A percentile compares a stretch with the other conserved stretches of the same genome.
Conservation (phyloP, 148 eudicot genomes). For the Nepenthes gracilis region DNA sequence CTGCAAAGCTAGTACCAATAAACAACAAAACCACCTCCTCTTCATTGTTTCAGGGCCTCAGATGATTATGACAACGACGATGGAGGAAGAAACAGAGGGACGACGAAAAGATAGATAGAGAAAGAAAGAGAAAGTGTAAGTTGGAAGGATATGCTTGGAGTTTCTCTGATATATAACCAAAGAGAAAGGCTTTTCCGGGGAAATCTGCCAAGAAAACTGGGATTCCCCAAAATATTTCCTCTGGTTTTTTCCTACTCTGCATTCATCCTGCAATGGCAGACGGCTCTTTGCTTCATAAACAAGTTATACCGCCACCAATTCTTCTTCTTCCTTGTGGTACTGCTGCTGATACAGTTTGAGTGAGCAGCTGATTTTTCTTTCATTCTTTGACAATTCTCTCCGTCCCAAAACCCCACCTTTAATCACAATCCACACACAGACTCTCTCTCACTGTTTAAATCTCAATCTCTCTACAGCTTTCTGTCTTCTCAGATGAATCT, state of each 20-base stretch:
- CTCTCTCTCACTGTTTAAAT: too few relatives aligned
- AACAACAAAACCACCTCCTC: constrained; percentile 19
- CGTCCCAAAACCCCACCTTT: too few relatives aligned
- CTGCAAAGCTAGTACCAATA: constrained; percentile 21
- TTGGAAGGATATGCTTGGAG: too few relatives aligned
- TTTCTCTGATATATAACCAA: too few relatives aligned
- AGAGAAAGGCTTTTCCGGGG: too few relatives aligned
- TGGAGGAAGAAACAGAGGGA: neutral
- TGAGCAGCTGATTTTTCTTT: neutral
- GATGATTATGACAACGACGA: neutral
- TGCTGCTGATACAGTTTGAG: neutral
- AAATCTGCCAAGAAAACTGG: too few relatives aligned
- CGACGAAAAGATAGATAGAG: neutral
- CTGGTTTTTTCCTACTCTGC: neutral
- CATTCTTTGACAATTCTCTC: too few relatives aligned
- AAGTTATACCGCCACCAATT: constrained; percentile 24
- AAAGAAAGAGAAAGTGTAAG: too few relatives aligned
- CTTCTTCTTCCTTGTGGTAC: constrained; percentile 5
- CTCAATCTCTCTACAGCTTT: too few relatives aligned
- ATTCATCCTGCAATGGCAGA: constrained; percentile 5
- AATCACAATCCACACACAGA: too few relatives aligned
- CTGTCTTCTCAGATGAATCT: too few relatives aligned
- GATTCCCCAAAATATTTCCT: neutral
- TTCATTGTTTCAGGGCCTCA: neutral
- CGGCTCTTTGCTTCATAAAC: constrained; percentile 37